phyloP scores from a whole-genome alignment of 2,329 filamentous ascomycete genomes.

The Graphilbum sp. region DNA sequence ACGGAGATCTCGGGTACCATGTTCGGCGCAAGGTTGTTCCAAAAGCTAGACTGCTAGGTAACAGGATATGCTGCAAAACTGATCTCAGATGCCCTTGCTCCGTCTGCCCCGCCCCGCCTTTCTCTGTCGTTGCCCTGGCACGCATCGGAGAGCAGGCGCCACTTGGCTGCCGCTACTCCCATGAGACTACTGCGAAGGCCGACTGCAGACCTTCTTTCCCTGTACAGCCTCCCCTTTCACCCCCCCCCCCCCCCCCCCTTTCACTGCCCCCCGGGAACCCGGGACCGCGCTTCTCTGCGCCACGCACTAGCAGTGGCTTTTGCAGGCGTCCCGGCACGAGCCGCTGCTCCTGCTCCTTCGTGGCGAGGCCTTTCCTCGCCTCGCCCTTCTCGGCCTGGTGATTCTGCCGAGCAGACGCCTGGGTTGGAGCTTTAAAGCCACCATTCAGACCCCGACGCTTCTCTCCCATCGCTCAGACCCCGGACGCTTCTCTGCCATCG shows the following conservation, averaged over 20 bases:
- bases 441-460: slow-evolving; percentile 31
- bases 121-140: too few species aligned
- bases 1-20: too few species aligned
- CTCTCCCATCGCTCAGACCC: too few species aligned
- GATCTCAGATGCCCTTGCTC: too few species aligned
- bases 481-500: slow-evolving; percentile 9
- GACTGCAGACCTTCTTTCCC: too few species aligned
- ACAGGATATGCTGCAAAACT: not conserved
- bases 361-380: not conserved
- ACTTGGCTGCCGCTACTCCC: not conserved
- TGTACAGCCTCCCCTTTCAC: too few species aligned
- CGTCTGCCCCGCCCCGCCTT: too few species aligned
- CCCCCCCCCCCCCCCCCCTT: too few species aligned
- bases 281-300: not conserved
- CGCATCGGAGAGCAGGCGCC: not conserved
- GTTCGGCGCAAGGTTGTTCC: too few species aligned
- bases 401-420: too few species aligned
- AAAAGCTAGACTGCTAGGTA: not conserved
- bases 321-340: not conserved
- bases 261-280: too few species aligned
- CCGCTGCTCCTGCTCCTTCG: not conserved
- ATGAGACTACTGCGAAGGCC: too few species aligned
- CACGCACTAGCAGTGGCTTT: slow-evolving; percentile 4
- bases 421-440: slow-evolving; percentile 34
- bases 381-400: not conserved